These are phyloP conservation scores for Podaxis sp. DNA, from an alignment of 768 basidiomycete species.

Conservation along the genomic window DNA sequence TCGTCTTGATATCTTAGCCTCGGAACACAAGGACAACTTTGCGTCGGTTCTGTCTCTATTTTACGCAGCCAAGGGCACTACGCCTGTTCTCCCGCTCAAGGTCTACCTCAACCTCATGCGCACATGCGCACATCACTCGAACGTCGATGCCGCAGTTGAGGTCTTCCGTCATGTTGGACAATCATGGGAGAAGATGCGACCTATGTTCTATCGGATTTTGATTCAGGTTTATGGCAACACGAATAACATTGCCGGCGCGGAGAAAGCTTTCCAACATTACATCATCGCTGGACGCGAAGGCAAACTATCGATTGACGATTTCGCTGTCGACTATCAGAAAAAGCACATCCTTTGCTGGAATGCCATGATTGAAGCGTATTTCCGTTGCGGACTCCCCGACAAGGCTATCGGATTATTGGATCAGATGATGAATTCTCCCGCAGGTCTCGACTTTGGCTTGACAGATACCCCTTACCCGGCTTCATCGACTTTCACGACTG, in stretches of 20 bases:
- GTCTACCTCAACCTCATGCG: conserved; percentile 59
- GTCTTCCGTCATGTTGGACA: conserved; percentile 64
- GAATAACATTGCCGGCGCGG: conserved; percentile 44
- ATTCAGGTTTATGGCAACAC: conserved; percentile 56
- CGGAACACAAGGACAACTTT: conserved; percentile 49
- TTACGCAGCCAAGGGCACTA: conserved; percentile 39
- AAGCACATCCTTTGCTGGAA: conserved; percentile 60
- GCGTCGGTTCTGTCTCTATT: conserved; percentile 71
- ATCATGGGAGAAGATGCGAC: conserved; percentile 22
- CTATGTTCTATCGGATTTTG: conserved; percentile 46
- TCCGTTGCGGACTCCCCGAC: conserved; percentile 59
- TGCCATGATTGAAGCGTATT: conserved; percentile 73
- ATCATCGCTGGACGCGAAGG: conserved; percentile 36
- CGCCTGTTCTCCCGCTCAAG: neutral
- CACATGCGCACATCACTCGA: conserved; percentile 54
- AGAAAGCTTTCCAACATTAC: conserved; percentile 66
- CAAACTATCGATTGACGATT: conserved; percentile 23
- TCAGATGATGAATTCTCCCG: conserved; percentile 58
- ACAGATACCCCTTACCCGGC: conserved; percentile 54
- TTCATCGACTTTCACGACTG: conserved; percentile 58
- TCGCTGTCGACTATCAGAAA: neutral
- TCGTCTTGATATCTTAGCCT: neutral
- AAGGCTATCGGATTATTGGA: conserved; percentile 67
- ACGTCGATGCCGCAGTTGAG: conserved; percentile 59
- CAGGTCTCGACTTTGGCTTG: conserved; percentile 32